Base-by-base conservation (phyloP, 2,329 filamentous ascomycete genomes). In the Trichoderma afroharzianum region DNA sequence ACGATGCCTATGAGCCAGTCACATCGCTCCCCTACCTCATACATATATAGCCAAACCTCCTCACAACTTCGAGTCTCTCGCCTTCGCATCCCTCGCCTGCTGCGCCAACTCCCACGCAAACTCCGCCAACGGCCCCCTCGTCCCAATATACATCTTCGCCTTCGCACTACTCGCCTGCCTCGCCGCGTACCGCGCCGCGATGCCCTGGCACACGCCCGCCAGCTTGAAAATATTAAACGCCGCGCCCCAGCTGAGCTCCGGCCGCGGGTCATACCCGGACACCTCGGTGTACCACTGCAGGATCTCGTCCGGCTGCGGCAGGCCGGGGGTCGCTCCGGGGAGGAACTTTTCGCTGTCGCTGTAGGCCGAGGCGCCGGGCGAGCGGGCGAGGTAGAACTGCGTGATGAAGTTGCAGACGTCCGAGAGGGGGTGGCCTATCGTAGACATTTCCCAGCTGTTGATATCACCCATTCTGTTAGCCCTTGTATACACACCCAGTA, bases 401-500 rank as follows among this genome's bases (percentile, higher is more conserved):
- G 78, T 83, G 66, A 84, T 74, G 21, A 98, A 85, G 82, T 98
- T 98, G 80, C 91, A 91, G 53, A 98, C 85, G 80, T 99, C 96
- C 6, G 93, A 95, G 26, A 98, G 88, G 1, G 96, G 96, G 80
- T 99, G 95, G n/a, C 96, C 96, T 69, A 98, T 91, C 0, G 96
- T 98, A 43, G 94, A 94, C 94, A 99, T 97, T 84, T 98, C 96
- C 95, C 95, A 98, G 83, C 88, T 89, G 18, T 11, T n/a, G n/a
- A n/a, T n/a, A n/a, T n/a, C n/a, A n/a, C n/a, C n/a, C 43, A 11
- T 26, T 26, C 18, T 12, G 57, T 57, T 28, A 71, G 62, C 28
- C 30, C 30, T 12, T 53, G 28, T 57, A 15, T 9, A 5, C 6
- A 7, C 3, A 6, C 3, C 7, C 1, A 9, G 26, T 59, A 9